Evolutionary conservation across 1,284 basidiomycete genomes (phyloP).

Genomic region (Wolfiporia cocos): DNA sequence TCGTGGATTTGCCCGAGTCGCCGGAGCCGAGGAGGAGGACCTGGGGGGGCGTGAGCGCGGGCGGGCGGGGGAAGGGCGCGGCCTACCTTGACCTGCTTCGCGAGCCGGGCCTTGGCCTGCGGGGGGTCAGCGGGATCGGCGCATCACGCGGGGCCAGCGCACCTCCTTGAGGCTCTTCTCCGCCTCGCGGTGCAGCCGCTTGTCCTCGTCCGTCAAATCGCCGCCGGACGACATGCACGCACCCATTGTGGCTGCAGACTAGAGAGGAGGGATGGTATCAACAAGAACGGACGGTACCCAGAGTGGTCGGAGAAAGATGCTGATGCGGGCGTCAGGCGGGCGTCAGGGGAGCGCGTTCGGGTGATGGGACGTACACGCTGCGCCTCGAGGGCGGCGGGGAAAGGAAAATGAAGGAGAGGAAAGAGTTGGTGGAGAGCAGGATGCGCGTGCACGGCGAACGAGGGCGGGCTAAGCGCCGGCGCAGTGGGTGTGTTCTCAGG

Average conservation of each 20-base stretch:
- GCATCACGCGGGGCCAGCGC: slow-evolving; percentile 16
- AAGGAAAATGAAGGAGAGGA: not conserved
- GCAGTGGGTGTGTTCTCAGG: not conserved
- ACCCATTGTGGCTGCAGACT: slow-evolving; percentile 53
- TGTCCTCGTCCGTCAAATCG: slow-evolving; percentile 60
- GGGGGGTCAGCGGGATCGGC: not conserved
- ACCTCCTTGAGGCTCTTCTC: slow-evolving; percentile 64
- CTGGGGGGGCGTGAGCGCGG: slow-evolving; percentile 29
- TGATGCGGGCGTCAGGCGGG: not conserved
- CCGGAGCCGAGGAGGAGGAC: slow-evolving; percentile 90
- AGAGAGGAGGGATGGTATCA: slow-evolving; percentile 4
- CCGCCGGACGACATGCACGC: slow-evolving; percentile 62
- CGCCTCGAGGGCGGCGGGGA: not conserved
- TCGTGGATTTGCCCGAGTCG: slow-evolving; percentile 90
- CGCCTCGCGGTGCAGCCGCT: slow-evolving; percentile 55
- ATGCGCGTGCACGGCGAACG: not conserved
- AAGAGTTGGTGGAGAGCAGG: not conserved
- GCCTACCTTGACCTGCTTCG: slow-evolving; percentile 74
- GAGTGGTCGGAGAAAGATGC: slow-evolving; percentile 4
- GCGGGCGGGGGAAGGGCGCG: slow-evolving; percentile 2
- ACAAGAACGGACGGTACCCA: slow-evolving; percentile 5
- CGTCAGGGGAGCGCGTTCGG: not conserved
- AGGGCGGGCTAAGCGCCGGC: not conserved
- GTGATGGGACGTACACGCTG: not conserved
- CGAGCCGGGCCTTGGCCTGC: slow-evolving; percentile 64